Evolutionary conservation across 2,329 filamentous ascomycete genomes (phyloP).

Genomic region (Fusarium napiforme): DNA sequence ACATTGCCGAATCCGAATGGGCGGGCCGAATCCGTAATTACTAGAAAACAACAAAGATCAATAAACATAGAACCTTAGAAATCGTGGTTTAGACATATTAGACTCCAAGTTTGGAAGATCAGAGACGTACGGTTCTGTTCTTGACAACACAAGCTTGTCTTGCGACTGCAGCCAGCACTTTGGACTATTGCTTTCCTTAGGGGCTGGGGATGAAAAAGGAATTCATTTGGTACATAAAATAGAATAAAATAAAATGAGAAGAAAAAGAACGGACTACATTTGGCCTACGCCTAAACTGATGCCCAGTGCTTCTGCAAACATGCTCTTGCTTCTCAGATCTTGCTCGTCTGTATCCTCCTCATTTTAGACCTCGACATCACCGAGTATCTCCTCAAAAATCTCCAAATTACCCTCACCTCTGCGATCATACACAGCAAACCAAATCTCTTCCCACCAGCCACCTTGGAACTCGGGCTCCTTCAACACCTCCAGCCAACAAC

Average conservation of each 20-base stretch:
- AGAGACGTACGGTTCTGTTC: neutral
- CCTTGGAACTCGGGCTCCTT: constrained; percentile 69
- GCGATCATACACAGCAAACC: constrained; percentile 70
- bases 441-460: constrained; percentile 71
- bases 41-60: neutral
- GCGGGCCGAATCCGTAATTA: constrained; percentile 1
- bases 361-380: constrained; percentile 48
- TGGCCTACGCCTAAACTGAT: neutral
- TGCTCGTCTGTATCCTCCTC: neutral
- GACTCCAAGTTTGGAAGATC: too few relatives aligned
- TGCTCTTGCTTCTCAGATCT: neutral
- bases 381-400: constrained; percentile 59
- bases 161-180: neutral
- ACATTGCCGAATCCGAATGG: constrained; percentile 15
- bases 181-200: neutral
- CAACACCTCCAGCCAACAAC: constrained; percentile 71
- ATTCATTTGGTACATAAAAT: neutral
- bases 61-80: neutral
- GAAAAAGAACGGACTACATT: neutral
- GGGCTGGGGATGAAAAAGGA: neutral
- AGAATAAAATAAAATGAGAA: neutral
- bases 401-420: constrained; percentile 61
- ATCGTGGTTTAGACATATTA: neutral
- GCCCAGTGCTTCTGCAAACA: neutral
- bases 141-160: neutral